Percentiles rank a stretch among this genome's conserved stretches.
phyloP scores from a whole-genome alignment of 2,329 filamentous ascomycete genomes.

The Cladosporium sp. region DNA sequence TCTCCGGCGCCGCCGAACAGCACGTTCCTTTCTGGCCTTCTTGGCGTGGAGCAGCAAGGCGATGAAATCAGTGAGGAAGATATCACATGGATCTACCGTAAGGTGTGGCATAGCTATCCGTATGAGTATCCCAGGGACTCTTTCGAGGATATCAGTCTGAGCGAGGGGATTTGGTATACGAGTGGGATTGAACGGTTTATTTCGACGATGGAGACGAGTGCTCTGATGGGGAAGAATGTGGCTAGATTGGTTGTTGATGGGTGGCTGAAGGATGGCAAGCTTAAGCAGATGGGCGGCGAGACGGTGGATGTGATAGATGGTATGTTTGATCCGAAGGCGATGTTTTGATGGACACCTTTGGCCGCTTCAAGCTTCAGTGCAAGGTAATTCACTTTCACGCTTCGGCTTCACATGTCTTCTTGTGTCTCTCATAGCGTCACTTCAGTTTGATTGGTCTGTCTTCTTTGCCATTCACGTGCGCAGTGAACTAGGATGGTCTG shows the following conservation, averaged over 20 bases:
- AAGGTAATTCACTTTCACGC: no score
- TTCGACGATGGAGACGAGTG: conserved; percentile 95
- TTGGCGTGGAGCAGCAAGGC: conserved; percentile 37
- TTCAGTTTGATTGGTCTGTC: no score
- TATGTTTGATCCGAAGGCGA: no score
- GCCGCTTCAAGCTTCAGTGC: no score
- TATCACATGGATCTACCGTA: conserved; percentile 73
- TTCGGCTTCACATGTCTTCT: no score
- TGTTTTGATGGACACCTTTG: no score
- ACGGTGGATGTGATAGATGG: not conserved
- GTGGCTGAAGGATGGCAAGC: conserved; percentile 32
- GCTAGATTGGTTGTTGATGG: conserved; percentile 66
- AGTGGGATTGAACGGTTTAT: conserved; percentile 85
- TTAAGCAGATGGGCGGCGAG: not conserved
- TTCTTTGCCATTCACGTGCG: no score
- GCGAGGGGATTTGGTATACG: conserved; percentile 63
- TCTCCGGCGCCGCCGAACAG: conserved; percentile 48
- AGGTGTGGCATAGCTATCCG: conserved; percentile 81
- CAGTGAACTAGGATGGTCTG: no score
- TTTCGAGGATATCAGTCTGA: conserved; percentile 76
- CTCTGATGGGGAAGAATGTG: conserved; percentile 84
- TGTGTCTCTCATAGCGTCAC: no score
- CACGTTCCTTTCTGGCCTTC: conserved; percentile 45
- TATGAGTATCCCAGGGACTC: conserved; percentile 77
- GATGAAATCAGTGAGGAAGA: conserved; percentile 33